Base-by-base conservation (phyloP, 768 basidiomycete species). In the Tricholoma hemisulphureum region DNA sequence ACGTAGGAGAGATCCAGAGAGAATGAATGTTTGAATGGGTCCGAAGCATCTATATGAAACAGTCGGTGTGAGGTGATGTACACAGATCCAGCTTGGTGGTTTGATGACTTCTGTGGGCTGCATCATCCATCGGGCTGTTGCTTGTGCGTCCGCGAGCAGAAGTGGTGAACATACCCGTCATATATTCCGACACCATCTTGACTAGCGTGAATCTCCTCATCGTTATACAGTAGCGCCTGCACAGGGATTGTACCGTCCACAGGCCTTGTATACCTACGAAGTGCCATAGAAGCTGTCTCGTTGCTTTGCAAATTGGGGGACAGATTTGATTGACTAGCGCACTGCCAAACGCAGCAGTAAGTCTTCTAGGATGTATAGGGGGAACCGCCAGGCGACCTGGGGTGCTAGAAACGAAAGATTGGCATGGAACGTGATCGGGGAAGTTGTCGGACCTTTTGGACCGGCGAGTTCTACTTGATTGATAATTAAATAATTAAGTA, bases 131-230 rank as follows among this genome's bases (percentile, higher is more conserved):
- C 70, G 68, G 61, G 59, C 66, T 55, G 53, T 53, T 63, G 37
- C 26, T 51, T 57, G 54, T 45, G 41, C 35, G 37, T 61, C 53
- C 51, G 43, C 46, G 29, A 21, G 13, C 35, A 59, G 4, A 41
- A 43, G 28, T 56, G 65, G 58, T 58, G 35, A 26, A 74, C 87
- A 60, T 70, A 95, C 95, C 93, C 93, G 63, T 95, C 88, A 66
- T 98, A 98, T 55, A 98, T 86, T 1, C 95, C 95, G 5, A 98
- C 87, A 51, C 75, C 76, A 45, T 93, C 89, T 67, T 93, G 92
- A 45, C 80, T 83, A 6, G 83, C 78, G 2, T 91, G 73, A 28
- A 91, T 75, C 45, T 85, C 84, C 72, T 98, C 96, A 56, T 94
- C 92, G 13, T 83, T 78, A 66, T 91, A 94, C 0, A 95, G 77